Conservation (phyloP, 169 alveolate species). For the Theileria equi region DNA sequence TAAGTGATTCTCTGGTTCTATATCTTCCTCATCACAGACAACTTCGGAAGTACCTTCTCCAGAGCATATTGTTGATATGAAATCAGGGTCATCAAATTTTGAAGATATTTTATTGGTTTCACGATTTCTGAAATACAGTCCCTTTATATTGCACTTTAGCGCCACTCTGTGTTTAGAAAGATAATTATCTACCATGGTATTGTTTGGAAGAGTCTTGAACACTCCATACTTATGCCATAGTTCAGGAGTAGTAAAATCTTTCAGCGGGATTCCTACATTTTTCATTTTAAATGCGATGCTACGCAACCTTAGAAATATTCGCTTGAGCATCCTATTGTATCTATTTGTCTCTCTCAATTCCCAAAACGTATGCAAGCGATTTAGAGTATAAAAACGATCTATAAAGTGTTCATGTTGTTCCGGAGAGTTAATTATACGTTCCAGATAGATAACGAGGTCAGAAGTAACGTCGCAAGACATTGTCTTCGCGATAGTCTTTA, state of each 20-base stretch:
- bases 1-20: slow-evolving; percentile 3
- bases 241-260: slow-evolving; percentile 41
- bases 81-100: slow-evolving; percentile 1
- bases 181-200: slow-evolving; percentile 55
- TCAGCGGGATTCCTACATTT: slow-evolving; percentile 45
- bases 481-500: slow-evolving; percentile 12
- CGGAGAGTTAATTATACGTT: slow-evolving; percentile 35
- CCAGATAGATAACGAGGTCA: slow-evolving; percentile 47
- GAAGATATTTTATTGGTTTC: not conserved
- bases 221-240: slow-evolving; percentile 62
- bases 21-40: not conserved
- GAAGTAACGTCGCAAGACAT: slow-evolving; percentile 45
- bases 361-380: slow-evolving; percentile 56
- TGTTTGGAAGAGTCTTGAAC: slow-evolving; percentile 49
- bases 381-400: slow-evolving; percentile 33
- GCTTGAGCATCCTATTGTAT: slow-evolving; percentile 40
- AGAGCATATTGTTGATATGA: not conserved
- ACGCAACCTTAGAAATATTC: slow-evolving; percentile 33
- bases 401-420: slow-evolving; percentile 38
- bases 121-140: slow-evolving; percentile 35
- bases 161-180: slow-evolving; percentile 48
- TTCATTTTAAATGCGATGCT: slow-evolving; percentile 38
- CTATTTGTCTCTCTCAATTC: slow-evolving; percentile 22
- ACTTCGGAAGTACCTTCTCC: not conserved
- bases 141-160: slow-evolving; percentile 24